These are phyloP conservation scores for Vitellaria paradoxa DNA, from an alignment of 179 eudicot genomes.

Conservation along the genomic window DNA sequence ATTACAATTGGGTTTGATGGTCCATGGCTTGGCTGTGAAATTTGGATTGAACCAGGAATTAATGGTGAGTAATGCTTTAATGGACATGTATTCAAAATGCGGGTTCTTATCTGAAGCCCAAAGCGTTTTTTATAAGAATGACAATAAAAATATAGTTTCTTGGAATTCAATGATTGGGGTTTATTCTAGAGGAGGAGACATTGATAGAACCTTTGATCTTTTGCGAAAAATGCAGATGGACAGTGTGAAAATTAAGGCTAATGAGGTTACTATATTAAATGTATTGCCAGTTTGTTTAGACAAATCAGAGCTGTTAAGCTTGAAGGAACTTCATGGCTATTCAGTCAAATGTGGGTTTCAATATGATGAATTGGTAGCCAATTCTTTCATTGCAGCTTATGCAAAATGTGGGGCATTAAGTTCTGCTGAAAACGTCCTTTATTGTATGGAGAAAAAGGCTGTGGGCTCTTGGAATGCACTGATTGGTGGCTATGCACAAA, in stretches of 20 bases:
- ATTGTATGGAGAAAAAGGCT: constrained; percentile 31
- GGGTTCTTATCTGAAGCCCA: constrained; percentile 46
- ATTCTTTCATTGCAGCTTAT: constrained; percentile 58
- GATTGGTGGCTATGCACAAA: constrained; percentile 49
- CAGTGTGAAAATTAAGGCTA: constrained; percentile 19
- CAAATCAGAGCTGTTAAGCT: constrained; percentile 29
- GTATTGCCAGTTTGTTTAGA: constrained; percentile 46
- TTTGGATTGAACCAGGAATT: constrained; percentile 37
- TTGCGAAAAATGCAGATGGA: constrained; percentile 43
- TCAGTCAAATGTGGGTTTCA: constrained; percentile 44
- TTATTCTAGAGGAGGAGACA: constrained; percentile 42
- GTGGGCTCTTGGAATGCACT: constrained; percentile 69
- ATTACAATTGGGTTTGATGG: constrained; percentile 39
- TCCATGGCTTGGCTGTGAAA: constrained; percentile 64
- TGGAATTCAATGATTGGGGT: constrained; percentile 66
- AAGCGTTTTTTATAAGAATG: constrained; percentile 40
- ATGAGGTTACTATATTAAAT: constrained; percentile 55
- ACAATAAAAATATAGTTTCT: constrained; percentile 55
- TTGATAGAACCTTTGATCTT: constrained; percentile 30
- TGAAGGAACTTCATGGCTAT: constrained; percentile 70
- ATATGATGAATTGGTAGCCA: constrained; percentile 42
- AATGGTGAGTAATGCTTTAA: constrained; percentile 57
- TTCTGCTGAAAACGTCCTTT: constrained; percentile 40
- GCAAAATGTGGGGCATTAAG: constrained; percentile 52
- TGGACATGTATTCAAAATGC: constrained; percentile 78